Evolutionary conservation across 192 early-diverging fungal genomes (phyloP).

Genomic region (Coemansia sp.): DNA sequence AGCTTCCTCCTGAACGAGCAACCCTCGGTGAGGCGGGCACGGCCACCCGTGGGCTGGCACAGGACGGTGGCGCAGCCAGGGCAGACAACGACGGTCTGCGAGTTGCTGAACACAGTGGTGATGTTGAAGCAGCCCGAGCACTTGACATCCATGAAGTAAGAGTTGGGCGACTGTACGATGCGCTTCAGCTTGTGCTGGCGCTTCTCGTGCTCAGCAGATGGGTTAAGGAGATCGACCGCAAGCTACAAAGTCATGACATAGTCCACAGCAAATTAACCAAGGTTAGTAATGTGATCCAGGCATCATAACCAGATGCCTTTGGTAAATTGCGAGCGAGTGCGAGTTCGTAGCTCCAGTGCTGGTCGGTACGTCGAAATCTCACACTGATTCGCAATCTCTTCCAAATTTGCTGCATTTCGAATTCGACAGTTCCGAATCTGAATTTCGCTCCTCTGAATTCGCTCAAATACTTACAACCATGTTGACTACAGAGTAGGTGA

Average conservation of each 20-base stretch:
- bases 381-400: neutral
- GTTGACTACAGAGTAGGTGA: slow-evolving; percentile 32
- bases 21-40: slow-evolving; percentile 94
- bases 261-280: neutral
- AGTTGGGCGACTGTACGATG: slow-evolving; percentile 95
- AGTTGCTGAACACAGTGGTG: slow-evolving; percentile 99
- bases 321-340: neutral
- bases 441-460: neutral
- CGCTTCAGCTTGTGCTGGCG: slow-evolving; percentile 95
- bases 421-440: neutral
- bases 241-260: slow-evolving; percentile 59
- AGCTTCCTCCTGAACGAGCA: slow-evolving; percentile 86
- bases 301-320: neutral
- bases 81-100: slow-evolving; percentile 98
- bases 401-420: neutral
- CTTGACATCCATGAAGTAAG: slow-evolving; percentile 99
- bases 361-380: neutral
- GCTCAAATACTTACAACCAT: slow-evolving; percentile 52
- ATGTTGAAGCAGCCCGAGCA: slow-evolving; percentile 96
- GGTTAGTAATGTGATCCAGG: neutral
- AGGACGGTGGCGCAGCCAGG: slow-evolving; percentile 94
- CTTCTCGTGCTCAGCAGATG: slow-evolving; percentile 73
- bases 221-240: slow-evolving; percentile 95
- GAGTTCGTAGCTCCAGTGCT: neutral
- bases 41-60: slow-evolving; percentile 99